These are phyloP conservation scores for Puya raimondii DNA, from an alignment of 176 grass and related monocot genomes.

Conservation along the genomic window DNA sequence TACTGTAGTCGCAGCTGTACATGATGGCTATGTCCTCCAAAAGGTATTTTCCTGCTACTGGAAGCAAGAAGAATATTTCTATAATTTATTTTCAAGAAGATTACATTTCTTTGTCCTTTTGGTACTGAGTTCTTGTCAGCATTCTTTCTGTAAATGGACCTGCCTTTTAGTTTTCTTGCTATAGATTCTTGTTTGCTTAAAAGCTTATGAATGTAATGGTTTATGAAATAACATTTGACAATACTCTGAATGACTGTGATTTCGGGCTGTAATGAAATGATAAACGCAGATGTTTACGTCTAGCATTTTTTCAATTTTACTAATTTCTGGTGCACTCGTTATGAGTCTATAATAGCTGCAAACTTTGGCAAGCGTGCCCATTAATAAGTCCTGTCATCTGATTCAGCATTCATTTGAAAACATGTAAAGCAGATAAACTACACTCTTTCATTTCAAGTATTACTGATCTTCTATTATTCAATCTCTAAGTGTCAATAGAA, in stretches of 20 bases:
- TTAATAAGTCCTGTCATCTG: too few species aligned
- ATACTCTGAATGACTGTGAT: not conserved
- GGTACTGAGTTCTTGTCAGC: not conserved
- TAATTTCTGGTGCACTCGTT: too few species aligned
- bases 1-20: constrained; percentile 85
- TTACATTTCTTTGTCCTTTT: not conserved
- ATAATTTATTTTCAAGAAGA: not conserved
- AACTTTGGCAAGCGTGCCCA: too few species aligned
- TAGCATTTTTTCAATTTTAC: too few species aligned
- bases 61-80: not conserved
- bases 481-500: too few species aligned
- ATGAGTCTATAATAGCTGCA: too few species aligned
- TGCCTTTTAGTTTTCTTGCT: not conserved
- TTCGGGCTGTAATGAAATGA: not conserved
- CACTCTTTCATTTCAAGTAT: too few species aligned
- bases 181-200: not conserved
- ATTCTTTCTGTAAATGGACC: not conserved
- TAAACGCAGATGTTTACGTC: too few species aligned
- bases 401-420: too few species aligned
- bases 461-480: too few species aligned
- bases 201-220: not conserved
- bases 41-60: constrained; percentile 45
- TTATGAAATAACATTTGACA: too few species aligned
- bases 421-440: too few species aligned
- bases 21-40: constrained; percentile 94